Evolutionary conservation across 1,284 basidiomycete genomes (phyloP), one percentile per base, ranked within the genome.

Genomic region (Schizophyllum commune): DNA sequence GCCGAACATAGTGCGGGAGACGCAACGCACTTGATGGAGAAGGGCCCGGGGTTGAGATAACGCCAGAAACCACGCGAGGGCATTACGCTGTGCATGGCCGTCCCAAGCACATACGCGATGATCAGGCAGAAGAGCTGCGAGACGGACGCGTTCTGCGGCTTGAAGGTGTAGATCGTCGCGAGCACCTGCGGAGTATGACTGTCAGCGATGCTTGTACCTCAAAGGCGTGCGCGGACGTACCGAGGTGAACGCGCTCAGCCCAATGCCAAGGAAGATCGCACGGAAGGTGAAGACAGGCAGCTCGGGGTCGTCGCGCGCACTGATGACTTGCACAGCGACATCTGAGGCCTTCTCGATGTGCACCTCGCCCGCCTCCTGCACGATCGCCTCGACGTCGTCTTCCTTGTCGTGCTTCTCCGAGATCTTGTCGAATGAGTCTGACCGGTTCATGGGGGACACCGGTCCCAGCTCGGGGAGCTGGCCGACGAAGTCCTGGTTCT

Each of bases 51-150:
- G 65, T 83, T 83, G 19, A 83, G 67, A 66, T 77, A 79, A 11
- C 72, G 68, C 80, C 75, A 85, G 52, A 62, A 74, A 11, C 80
- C 80, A 27, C 69, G 69, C 27, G 72, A 71, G 32, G 80, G 81
- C 22, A 82, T 69, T 11, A 73, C 34, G 4, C 55, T 47, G 11
- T 52, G n/a, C 79, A 83, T 81, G 1, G 75, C 77, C 8, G 79
- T 81, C 19, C 84, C 84, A 8, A 85, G 72, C 5, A 85, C 79
- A 66, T 86, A 86, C 0, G 83, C 81, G 57, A 85, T 81, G 63
- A 86, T 81, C 19, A 85, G 73, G 62, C 81, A 80, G 69, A 86
- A 83, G 5, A 85, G 73, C 62, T 84, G 81, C 8, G 83, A 83
- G 1, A 86, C 80, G 0, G 75, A 73, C 0, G 84, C 83, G 65